Evolutionary conservation across 2,329 filamentous ascomycete species (phyloP).

Genomic region (Aureobasidium zeae): DNA sequence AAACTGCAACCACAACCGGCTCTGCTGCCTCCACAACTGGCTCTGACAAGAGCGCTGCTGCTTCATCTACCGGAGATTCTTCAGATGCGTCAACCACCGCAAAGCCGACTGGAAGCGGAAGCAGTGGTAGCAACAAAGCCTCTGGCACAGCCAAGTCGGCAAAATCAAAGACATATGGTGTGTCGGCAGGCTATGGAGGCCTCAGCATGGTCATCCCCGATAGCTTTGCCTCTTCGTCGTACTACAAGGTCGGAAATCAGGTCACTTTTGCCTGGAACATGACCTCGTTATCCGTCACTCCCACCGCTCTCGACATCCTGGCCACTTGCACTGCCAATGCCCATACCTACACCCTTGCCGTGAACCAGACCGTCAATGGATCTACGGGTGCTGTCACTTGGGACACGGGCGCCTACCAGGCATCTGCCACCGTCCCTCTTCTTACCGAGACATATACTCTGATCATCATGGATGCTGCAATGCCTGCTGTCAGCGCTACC

Average conservation of each 20-base stretch:
- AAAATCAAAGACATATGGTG: constrained; percentile 38
- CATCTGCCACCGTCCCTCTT: constrained; percentile 42
- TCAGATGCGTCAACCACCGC: constrained; percentile 16
- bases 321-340: constrained; percentile 52
- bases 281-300: constrained; percentile 52
- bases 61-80: constrained; percentile 19
- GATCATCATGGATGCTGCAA: constrained; percentile 50
- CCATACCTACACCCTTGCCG: constrained; percentile 51
- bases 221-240: constrained; percentile 39
- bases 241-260: constrained; percentile 51
- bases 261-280: constrained; percentile 62
- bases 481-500: constrained; percentile 41
- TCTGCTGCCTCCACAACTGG: constrained; percentile 19
- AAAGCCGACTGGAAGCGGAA: constrained; percentile 13
- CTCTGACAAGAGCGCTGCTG: constrained; percentile 17
- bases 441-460: constrained; percentile 54
- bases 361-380: constrained; percentile 42
- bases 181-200: constrained; percentile 48
- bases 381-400: constrained; percentile 47
- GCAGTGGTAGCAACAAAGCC: constrained; percentile 19
- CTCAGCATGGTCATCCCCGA: constrained; percentile 53
- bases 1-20: constrained; percentile 6
- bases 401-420: constrained; percentile 50
- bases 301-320: constrained; percentile 51
- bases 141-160: constrained; percentile 15